Evolutionary conservation across 2,329 filamentous ascomycete species (phyloP).

Genomic region (Penicillium oxalicum): DNA sequence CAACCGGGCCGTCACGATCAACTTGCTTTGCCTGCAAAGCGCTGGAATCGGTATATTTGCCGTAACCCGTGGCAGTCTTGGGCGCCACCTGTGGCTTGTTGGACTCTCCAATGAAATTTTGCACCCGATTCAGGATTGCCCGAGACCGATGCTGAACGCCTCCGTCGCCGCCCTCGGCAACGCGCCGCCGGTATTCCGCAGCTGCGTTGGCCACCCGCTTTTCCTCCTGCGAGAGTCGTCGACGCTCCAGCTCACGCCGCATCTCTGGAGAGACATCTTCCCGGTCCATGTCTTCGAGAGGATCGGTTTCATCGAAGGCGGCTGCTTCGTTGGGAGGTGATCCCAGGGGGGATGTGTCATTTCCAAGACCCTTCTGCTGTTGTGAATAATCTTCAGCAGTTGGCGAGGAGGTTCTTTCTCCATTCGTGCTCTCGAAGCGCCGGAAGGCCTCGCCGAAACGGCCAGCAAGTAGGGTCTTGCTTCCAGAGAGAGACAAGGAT

Average conservation of each 20-base stretch:
- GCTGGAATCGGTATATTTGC: constrained; percentile 64
- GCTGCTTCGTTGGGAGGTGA: constrained; percentile 53
- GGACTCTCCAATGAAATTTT: constrained; percentile 73
- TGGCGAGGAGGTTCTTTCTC: constrained; percentile 30
- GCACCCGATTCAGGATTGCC: constrained; percentile 88
- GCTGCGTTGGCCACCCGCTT: constrained; percentile 81
- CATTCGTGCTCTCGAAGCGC: constrained; percentile 65
- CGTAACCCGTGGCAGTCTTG: constrained; percentile 83
- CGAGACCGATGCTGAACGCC: constrained; percentile 58
- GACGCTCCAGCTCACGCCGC: constrained; percentile 80
- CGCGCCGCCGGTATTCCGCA: constrained; percentile 74
- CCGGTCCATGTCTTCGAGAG: constrained; percentile 58
- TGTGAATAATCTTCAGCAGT: constrained; percentile 42
- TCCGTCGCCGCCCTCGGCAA: constrained; percentile 54
- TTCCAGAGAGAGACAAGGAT: constrained; percentile 61
- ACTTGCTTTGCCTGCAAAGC: constrained; percentile 37
- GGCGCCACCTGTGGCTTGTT: constrained; percentile 52
- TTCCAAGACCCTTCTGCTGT: constrained; percentile 58
- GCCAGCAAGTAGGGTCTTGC: constrained; percentile 76
- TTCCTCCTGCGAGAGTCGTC: constrained; percentile 78
- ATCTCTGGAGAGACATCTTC: constrained; percentile 79
- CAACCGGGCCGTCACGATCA: constrained; percentile 18
- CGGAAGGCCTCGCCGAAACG: constrained; percentile 93
- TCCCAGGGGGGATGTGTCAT: constrained; percentile 68
- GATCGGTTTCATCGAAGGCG: constrained; percentile 26